Evolutionary conservation across 495 filamentous ascomycete species (phyloP).

Genomic region (Cercophora sp.): DNA sequence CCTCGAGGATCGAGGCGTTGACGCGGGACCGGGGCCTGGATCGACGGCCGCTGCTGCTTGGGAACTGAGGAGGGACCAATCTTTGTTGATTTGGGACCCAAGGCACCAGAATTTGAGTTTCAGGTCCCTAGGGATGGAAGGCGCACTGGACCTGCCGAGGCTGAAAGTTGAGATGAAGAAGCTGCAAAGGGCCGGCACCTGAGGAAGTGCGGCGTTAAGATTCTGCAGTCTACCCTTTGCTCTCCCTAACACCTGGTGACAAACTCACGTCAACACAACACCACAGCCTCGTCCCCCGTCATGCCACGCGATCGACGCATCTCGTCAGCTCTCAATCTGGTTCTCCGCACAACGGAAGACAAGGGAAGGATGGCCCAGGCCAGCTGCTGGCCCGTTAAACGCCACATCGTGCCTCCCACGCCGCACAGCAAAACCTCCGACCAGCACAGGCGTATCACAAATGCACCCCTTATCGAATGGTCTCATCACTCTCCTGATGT

Average conservation of each 20-base stretch:
- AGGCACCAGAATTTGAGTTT: neutral
- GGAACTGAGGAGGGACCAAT: conserved; percentile 1
- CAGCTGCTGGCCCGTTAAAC: too few relatives aligned
- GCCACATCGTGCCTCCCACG: too few relatives aligned
- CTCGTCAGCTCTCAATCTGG: too few relatives aligned
- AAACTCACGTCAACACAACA: neutral
- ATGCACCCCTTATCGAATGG: too few relatives aligned
- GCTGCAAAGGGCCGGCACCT: neutral
- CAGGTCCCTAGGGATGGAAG: neutral
- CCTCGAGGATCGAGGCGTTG: neutral
- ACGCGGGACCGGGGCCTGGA: neutral
- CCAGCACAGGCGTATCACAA: too few relatives aligned
- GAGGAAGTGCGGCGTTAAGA: neutral
- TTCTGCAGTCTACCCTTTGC: neutral
- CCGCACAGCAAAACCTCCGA: too few relatives aligned
- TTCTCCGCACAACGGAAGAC: too few relatives aligned
- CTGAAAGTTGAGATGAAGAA: too few relatives aligned
- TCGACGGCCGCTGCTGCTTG: neutral
- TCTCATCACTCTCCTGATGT: too few relatives aligned
- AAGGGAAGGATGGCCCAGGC: too few relatives aligned
- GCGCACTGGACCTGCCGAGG: neutral
- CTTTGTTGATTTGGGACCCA: neutral
- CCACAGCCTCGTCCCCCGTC: too few relatives aligned
- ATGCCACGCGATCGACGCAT: too few relatives aligned
- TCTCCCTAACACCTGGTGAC: neutral